Percentiles rank a stretch among this genome's conserved stretches.
Evolutionary conservation across 306 rosid genomes (phyloP).

Genomic region (Quercus wislizeni): DNA sequence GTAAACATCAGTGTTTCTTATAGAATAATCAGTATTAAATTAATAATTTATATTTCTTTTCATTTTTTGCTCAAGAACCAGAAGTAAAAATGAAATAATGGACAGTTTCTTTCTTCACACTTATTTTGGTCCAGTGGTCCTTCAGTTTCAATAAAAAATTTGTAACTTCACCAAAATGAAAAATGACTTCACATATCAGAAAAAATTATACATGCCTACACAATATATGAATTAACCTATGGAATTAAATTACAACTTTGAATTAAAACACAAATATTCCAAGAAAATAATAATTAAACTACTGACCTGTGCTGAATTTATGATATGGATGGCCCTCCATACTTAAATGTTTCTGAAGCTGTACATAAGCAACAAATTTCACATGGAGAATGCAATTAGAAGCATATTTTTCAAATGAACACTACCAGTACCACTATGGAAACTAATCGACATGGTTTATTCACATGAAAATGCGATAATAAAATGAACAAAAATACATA

Average conservation of each 20-base stretch:
- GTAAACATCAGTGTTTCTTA: no score
- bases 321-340: slow-evolving; percentile 77
- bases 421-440: not conserved
- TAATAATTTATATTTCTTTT: not conserved
- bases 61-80: no score
- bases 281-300: slow-evolving; percentile 1
- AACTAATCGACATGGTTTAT: not conserved
- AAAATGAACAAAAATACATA: slow-evolving; percentile 3
- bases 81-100: not conserved
- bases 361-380: slow-evolving; percentile 37
- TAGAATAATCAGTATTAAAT: no score
- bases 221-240: not conserved
- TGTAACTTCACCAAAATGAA: not conserved
- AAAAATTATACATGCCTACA: not conserved
- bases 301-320: slow-evolving; percentile 88
- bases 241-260: not conserved
- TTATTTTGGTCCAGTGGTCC: not conserved
- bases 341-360: slow-evolving; percentile 92
- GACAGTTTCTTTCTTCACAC: not conserved
- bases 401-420: slow-evolving; percentile 13
- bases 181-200: not conserved
- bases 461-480: not conserved
- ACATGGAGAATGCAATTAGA: slow-evolving; percentile 18
- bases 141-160: not conserved
- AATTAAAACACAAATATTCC: not conserved